Conservation (phyloP, 192 early-diverging fungal genomes). For the Thoreauomyces humboldtii region DNA sequence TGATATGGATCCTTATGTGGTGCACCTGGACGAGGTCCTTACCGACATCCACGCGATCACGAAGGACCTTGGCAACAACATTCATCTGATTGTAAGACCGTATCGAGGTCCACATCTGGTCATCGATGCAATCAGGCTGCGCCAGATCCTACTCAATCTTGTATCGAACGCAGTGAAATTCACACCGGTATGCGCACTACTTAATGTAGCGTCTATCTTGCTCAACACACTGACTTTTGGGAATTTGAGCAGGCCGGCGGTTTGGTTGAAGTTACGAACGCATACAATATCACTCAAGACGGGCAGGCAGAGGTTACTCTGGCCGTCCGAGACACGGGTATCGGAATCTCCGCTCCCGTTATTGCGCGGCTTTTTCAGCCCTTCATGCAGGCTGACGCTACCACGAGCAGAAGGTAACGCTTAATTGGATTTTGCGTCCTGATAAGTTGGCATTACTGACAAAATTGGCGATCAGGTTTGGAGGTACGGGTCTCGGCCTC, state of each 20-base stretch:
- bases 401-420: not conserved
- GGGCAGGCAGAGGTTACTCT: not conserved
- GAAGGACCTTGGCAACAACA: conserved; percentile 7
- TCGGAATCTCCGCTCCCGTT: conserved; percentile 75
- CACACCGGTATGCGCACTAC: no score
- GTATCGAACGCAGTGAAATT: conserved; percentile 25
- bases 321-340: conserved; percentile 65
- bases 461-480: no score
- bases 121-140: conserved; percentile 12
- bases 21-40: conserved; percentile 14
- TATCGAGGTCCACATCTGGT: conserved; percentile 8
- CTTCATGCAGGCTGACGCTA: conserved; percentile 74
- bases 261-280: no score
- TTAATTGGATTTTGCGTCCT: not conserved
- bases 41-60: conserved; percentile 15
- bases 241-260: no score
- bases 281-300: no score
- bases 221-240: no score
- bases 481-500: conserved; percentile 84
- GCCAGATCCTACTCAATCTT: conserved; percentile 29
- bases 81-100: not conserved
- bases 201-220: no score
- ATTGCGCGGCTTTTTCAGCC: conserved; percentile 74
- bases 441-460: not conserved
- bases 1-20: conserved; percentile 11